A percentile compares a stretch with the other conserved stretches of the same genome.
These are phyloP conservation scores for Chlamydomonas applanata DNA, from an alignment of 139 green algal genomes.

Conservation along the genomic window DNA sequence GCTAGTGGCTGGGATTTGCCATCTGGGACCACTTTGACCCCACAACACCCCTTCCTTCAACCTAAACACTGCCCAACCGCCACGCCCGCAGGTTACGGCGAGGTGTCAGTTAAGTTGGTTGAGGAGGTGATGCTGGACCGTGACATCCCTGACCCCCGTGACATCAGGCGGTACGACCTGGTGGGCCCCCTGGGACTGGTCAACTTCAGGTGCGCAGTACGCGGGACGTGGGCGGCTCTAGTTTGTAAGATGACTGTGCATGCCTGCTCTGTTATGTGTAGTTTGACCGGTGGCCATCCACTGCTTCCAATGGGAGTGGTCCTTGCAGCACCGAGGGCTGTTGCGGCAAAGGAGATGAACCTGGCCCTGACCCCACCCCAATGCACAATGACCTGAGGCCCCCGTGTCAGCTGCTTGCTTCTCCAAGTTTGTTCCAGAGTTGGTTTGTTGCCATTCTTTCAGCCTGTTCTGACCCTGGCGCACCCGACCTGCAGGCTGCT, in stretches of 20 bases:
- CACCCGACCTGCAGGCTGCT: conserved; percentile 23
- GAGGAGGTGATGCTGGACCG: conserved; percentile 50
- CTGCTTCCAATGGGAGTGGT: too few species aligned
- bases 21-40: too few species aligned
- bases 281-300: not conserved
- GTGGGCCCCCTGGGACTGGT: conserved; percentile 30
- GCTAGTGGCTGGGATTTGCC: too few species aligned
- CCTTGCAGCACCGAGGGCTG: too few species aligned
- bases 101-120: conserved; percentile 23
- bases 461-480: too few species aligned
- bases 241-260: not conserved
- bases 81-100: conserved; percentile 29
- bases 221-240: not conserved
- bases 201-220: conserved; percentile 33
- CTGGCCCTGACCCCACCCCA: too few species aligned
- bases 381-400: too few species aligned
- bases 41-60: too few species aligned
- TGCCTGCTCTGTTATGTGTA: not conserved
- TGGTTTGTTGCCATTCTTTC: too few species aligned
- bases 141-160: conserved; percentile 49
- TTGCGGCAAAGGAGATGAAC: too few species aligned
- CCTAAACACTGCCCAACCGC: not conserved
- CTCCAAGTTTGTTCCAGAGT: too few species aligned
- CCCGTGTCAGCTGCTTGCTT: too few species aligned
- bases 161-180: conserved; percentile 51